Percentiles rank a stretch among this genome's conserved stretches.
These are phyloP conservation scores for Diplotaxis tenuifolia DNA, from an alignment of 345 rosid genomes.

Conservation along the genomic window DNA sequence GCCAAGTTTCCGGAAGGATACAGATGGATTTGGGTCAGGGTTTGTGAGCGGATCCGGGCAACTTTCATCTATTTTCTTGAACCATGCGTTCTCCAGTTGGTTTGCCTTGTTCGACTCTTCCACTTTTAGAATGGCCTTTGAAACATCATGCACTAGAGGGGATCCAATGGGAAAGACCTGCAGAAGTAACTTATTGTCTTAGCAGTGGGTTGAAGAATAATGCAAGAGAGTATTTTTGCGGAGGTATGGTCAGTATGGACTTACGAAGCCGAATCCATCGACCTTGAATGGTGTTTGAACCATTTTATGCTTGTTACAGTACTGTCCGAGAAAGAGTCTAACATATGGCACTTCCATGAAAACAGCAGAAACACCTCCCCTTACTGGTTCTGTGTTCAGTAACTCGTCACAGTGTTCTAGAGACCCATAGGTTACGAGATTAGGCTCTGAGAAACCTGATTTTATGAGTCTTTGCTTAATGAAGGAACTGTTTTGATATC, in stretches of 20 bases:
- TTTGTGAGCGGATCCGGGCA: too few relatives aligned
- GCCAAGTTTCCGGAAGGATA: conserved; percentile 36
- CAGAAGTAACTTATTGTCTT: too few relatives aligned
- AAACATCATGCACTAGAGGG: too few relatives aligned
- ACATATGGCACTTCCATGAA: conserved; percentile 39
- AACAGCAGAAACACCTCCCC: conserved; percentile 43
- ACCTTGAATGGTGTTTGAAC: conserved; percentile 36
- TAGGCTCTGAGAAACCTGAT: conserved; percentile 29
- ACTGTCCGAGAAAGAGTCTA: conserved; percentile 34
- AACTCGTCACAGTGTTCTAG: conserved; percentile 38
- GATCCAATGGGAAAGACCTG: too few relatives aligned
- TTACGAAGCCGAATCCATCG: conserved; percentile 49
- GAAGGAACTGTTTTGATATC: conserved; percentile 40
- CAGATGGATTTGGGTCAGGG: conserved; percentile 13
- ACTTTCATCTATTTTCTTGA: too few relatives aligned
- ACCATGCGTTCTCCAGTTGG: too few relatives aligned
- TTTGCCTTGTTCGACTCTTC: too few relatives aligned
- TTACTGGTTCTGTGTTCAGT: too few relatives aligned
- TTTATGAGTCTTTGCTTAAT: conserved; percentile 26
- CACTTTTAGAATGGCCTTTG: too few relatives aligned
- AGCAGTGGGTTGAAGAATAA: too few relatives aligned
- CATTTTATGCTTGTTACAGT: conserved; percentile 39
- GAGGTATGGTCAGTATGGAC: too few relatives aligned
- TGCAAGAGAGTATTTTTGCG: too few relatives aligned
- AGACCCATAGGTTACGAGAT: conserved; percentile 2